phyloP scores from a whole-genome alignment of 78 protist species.

The Dictyostelium purpureum region DNA sequence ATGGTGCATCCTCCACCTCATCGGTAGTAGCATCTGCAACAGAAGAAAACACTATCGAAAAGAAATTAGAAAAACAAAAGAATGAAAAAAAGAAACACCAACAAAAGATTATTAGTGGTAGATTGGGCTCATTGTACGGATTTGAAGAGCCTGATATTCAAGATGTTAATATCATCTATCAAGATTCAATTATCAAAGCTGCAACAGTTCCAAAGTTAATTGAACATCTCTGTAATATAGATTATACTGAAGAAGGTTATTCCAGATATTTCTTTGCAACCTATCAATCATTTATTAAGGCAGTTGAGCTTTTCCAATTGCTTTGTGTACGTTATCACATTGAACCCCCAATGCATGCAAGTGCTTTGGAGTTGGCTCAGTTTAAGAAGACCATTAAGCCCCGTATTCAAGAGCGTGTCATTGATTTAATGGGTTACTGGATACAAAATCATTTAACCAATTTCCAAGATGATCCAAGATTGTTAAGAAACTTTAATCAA shows the following conservation, averaged over 20 bases:
- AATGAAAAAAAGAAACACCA: background rate
- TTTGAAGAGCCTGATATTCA: constrained; percentile 50
- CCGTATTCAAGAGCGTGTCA: constrained; percentile 60
- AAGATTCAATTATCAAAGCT: constrained; percentile 27
- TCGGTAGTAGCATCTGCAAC: background rate
- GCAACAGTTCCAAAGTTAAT: constrained; percentile 57
- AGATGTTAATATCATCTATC: constrained; percentile 28
- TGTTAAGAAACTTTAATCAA: constrained; percentile 34
- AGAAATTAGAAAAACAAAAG: constrained; percentile 4
- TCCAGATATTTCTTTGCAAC: constrained; percentile 30
- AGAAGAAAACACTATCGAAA: background rate
- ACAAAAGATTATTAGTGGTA: constrained; percentile 1
- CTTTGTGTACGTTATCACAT: constrained; percentile 57
- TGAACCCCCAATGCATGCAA: constrained; percentile 54
- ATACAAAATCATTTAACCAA: constrained; percentile 42
- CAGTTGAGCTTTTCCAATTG: constrained; percentile 46
- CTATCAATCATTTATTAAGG: constrained; percentile 40
- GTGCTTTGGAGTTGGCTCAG: constrained; percentile 3
- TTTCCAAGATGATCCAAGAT: constrained; percentile 43
- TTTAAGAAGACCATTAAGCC: constrained; percentile 50
- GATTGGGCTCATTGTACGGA: constrained; percentile 58
- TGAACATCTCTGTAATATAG: constrained; percentile 29
- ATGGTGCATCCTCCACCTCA: no score
- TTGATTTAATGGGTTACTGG: constrained; percentile 65
- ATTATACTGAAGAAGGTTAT: constrained; percentile 22